Evolutionary conservation across 2,329 filamentous ascomycete species (phyloP).

Genomic region (Pseudocercospora musae): DNA sequence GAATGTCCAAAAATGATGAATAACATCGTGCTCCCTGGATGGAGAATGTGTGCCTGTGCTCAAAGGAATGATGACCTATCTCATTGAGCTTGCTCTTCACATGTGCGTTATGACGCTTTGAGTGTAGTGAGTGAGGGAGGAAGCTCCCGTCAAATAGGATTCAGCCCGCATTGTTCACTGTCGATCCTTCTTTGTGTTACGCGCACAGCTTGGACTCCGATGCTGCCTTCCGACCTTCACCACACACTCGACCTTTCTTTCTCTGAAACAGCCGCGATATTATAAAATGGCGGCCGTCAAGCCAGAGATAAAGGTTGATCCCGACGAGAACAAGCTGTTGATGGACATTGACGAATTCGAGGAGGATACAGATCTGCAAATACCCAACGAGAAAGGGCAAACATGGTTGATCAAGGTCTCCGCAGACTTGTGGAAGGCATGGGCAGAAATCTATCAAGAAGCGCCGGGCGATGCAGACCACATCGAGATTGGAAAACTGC

Average conservation of each 20-base stretch:
- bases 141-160: too few species aligned
- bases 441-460: conserved; percentile 72
- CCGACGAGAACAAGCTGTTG: conserved; percentile 20
- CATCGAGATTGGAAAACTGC: conserved; percentile 71
- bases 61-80: background rate
- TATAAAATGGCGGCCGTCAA: conserved; percentile 22
- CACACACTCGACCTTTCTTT: background rate
- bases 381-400: conserved; percentile 22
- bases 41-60: background rate
- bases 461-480: conserved; percentile 41
- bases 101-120: too few species aligned
- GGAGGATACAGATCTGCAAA: conserved; percentile 33
- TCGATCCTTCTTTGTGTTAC: background rate
- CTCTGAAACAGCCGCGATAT: background rate
- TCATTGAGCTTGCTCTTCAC: too few species aligned
- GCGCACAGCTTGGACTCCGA: background rate
- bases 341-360: conserved; percentile 34
- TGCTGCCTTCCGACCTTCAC: background rate
- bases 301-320: conserved; percentile 24
- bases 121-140: too few species aligned
- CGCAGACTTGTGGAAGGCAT: conserved; percentile 75
- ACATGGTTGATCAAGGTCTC: conserved; percentile 74
- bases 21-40: background rate
- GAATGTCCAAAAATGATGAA: background rate
- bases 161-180: too few species aligned